phyloP scores from a whole-genome alignment of 192 early-diverging fungal species.

The Backusella westeae region DNA sequence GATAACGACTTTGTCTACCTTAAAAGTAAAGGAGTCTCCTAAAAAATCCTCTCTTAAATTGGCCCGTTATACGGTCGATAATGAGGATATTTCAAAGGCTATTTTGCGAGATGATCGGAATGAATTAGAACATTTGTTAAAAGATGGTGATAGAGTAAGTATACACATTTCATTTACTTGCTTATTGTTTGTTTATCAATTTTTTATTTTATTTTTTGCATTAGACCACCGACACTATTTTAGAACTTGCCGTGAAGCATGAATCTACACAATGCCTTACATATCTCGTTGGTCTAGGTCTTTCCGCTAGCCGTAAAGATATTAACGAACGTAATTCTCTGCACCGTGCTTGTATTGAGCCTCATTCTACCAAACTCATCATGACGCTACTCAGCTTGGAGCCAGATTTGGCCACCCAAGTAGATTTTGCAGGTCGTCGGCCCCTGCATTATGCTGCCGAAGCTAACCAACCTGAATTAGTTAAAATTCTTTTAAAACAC shows the following conservation, averaged over 20 bases:
- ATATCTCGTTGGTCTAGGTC: slow-evolving; percentile 31
- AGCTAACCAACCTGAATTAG: slow-evolving; percentile 45
- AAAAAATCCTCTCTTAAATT: slow-evolving; percentile 5
- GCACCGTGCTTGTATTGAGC: slow-evolving; percentile 41
- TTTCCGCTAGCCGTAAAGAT: slow-evolving; percentile 39
- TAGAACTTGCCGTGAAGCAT: slow-evolving; percentile 33
- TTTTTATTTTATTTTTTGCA: not conserved
- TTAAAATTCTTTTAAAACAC: slow-evolving; percentile 44
- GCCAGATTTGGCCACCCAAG: slow-evolving; percentile 28
- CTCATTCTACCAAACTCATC: slow-evolving; percentile 35
- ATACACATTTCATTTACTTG: not conserved
- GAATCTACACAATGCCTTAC: slow-evolving; percentile 38
- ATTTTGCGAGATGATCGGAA: slow-evolving; percentile 39
- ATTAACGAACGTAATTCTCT: slow-evolving; percentile 62
- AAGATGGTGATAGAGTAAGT: not conserved
- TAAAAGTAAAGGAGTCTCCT: not conserved
- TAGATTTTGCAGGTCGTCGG: slow-evolving; percentile 56
- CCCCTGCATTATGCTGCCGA: slow-evolving; percentile 65
- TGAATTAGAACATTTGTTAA: slow-evolving; percentile 28
- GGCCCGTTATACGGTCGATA: slow-evolving; percentile 7
- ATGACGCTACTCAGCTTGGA: slow-evolving; percentile 7
- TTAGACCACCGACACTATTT: slow-evolving; percentile 13
- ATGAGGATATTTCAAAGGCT: slow-evolving; percentile 32
- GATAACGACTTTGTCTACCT: slow-evolving; percentile 11
- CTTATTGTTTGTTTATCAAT: not conserved